Base-by-base conservation (phyloP, 2,329 filamentous ascomycete species). In the Amauroascus niger region DNA sequence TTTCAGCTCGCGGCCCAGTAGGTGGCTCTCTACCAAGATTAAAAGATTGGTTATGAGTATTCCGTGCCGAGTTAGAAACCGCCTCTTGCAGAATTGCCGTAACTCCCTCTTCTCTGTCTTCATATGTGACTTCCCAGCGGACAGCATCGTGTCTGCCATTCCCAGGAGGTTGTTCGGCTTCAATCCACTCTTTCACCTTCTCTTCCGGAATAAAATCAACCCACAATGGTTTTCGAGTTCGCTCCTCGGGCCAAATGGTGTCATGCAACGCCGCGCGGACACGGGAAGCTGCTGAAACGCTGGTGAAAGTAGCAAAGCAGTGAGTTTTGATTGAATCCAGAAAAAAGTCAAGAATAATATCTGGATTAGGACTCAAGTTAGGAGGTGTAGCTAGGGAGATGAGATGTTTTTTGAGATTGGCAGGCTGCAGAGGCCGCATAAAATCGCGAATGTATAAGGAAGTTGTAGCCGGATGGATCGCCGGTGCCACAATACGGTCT, bases 381-480 rank as follows among this genome's bases (percentile, higher is more conserved):
- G 79, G 74, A 0, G 82, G 75, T 2, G 82, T 76, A 1, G 88
- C 87, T 39, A 96, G 78, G 6, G 78, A 72, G 41, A 79, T 66
- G 3, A 97, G 76, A 64, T 96, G 82, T 1, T 79, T 76, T 61
- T 80, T 81, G 1, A 97, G 78, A 16, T 76, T 74, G 24, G 75
- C 72, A 0, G 82, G 79, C 55, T 88, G 85, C 20, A 97, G 75
- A 8, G 93, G 90, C 45, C 91, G 84, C 81, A 94, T 90, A 52
- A 97, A 81, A 63, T 95, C 85, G 67, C 84, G 84, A 61, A 97
- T 93, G 71, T 96, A 97, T 45, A 97, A 74, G 14, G 87, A 84
- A 30, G 81, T 71, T 2, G 89, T 91, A 4, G 85, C 82, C 20
- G 81, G 79, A 67, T 93, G 87, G 33, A 83, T 70, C 0, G 87